Conservation (phyloP, 2,329 filamentous ascomycete genomes). For the Aspergillus persii region DNA sequence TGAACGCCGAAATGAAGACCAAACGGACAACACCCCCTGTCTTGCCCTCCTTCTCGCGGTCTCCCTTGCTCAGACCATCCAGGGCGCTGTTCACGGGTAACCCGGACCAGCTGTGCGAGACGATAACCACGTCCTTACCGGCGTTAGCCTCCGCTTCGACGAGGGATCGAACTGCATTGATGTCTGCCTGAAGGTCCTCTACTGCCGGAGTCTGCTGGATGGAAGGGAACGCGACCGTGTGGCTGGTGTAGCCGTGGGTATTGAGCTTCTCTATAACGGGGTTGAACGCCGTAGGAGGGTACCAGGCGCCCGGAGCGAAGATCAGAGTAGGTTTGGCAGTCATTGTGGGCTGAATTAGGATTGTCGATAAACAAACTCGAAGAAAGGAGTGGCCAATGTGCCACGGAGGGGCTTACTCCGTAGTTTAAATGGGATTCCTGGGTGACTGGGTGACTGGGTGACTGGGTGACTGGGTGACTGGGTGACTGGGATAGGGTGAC, state of each 20-base stretch:
- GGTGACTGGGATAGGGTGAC: background rate
- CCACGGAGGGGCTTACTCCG: background rate
- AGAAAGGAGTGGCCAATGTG: background rate
- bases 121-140: constrained; percentile 30
- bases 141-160: constrained; percentile 28
- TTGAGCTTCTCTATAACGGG: constrained; percentile 22
- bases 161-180: constrained; percentile 30
- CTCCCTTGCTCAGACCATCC: constrained; percentile 29
- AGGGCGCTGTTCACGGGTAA: constrained; percentile 36
- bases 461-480: background rate
- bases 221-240: constrained; percentile 28
- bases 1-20: constrained; percentile 34
- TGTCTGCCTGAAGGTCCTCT: constrained; percentile 28
- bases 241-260: constrained; percentile 18
- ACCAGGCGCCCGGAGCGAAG: constrained; percentile 34
- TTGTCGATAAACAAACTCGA: background rate
- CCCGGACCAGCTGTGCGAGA: constrained; percentile 38
- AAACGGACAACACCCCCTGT: constrained; percentile 34
- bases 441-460: too few relatives aligned
- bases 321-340: constrained; percentile 26
- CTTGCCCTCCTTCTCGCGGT: constrained; percentile 25
- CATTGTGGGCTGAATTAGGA: background rate
- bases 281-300: constrained; percentile 28
- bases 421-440: background rate
- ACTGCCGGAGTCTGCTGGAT: constrained; percentile 24